Base-by-base conservation (phyloP, 1,284 basidiomycete species). In the Cutaneotrichosporon cutaneum region DNA sequence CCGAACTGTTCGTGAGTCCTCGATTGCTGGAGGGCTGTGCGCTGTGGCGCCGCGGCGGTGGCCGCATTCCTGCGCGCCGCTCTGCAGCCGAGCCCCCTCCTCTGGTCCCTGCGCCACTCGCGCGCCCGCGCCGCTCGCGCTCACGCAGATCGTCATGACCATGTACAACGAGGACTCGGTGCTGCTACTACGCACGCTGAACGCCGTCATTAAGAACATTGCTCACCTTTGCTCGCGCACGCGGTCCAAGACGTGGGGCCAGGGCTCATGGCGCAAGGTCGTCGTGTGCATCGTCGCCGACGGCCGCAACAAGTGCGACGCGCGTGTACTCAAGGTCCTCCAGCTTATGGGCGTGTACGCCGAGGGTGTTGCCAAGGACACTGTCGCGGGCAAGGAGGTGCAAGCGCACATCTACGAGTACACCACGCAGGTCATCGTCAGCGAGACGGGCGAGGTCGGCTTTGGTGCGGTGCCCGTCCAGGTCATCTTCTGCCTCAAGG, bases 121-220 rank as follows among this genome's bases (percentile, higher is more conserved):
- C 18, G 10, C 16, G 10, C 18, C 18, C 39, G 39, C 24, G 22
- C 58, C 14, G 35, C 18, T n/a, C 39, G 39, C 24, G 45, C 60
- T 61, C 35, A 63, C 53, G 24, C 58, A 77, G 75, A 94, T 98
- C 71, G 91, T 92, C 55, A 91, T 93, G 89, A 93, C 91, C 50
- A 93, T 93, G 75, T 93, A 97, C 81, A 97, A 97, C 77, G 94
- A 97, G 80, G 90, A 94, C 74, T 90, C 94, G 69, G 84, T 90
- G 22, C 82, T 97, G 24, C 90, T 92, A 72, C 82, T 84, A 70
- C 85, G 84, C 71, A 93, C 92, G 5, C 93, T 95, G 88, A 94
- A 94, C 73, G 85, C 90, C 82, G 92, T 94, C 56, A 89, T 94
- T 82, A 94, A 93, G 82, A 94, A 93, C 77, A 82, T 93, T 60